A percentile compares a stretch with the other conserved stretches of the same genome.
These are phyloP conservation scores for Diaporthe australafricana DNA, from an alignment of 2,329 filamentous ascomycete species.

Conservation along the genomic window DNA sequence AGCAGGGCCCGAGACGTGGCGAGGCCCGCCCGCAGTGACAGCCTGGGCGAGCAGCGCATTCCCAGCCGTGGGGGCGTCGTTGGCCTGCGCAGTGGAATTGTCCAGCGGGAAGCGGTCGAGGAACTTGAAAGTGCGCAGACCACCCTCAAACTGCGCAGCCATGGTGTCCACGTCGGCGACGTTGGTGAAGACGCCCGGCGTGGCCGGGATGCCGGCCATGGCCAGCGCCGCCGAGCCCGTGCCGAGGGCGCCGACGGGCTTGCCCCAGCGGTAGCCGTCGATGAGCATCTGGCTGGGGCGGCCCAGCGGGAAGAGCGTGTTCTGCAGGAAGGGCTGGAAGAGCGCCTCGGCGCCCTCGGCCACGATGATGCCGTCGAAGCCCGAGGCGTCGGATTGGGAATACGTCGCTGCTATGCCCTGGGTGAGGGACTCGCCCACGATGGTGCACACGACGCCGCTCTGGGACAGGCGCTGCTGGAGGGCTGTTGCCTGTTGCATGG, in stretches of 20 bases:
- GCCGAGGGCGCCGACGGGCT: conserved; percentile 74
- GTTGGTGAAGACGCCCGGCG: conserved; percentile 55
- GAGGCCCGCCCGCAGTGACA: not conserved
- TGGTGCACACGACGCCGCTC: conserved; percentile 65
- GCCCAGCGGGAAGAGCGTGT: conserved; percentile 71
- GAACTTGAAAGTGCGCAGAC: conserved; percentile 74
- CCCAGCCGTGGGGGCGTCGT: not conserved
- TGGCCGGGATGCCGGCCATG: conserved; percentile 56
- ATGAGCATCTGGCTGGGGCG: conserved; percentile 72
- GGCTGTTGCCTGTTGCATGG: conserved; percentile 59
- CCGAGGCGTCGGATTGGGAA: conserved; percentile 70
- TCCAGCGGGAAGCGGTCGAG: conserved; percentile 73
- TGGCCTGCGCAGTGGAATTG: conserved; percentile 8
- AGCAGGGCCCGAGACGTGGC: too few species aligned
- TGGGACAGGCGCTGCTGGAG: conserved; percentile 62
- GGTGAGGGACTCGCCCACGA: conserved; percentile 70
- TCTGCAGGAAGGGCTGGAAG: conserved; percentile 58
- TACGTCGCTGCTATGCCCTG: conserved; percentile 73
- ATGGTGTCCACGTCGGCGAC: conserved; percentile 50
- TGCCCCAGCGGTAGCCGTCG: conserved; percentile 76
- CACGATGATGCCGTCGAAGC: conserved; percentile 73
- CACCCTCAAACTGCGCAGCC: conserved; percentile 62
- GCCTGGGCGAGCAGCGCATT: not conserved
- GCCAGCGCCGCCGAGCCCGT: conserved; percentile 51
- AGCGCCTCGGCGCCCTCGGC: conserved; percentile 63